Evolutionary conservation across 1,139 yeast genomes (phyloP).

Genomic region (Yamadazyma mexicana): DNA sequence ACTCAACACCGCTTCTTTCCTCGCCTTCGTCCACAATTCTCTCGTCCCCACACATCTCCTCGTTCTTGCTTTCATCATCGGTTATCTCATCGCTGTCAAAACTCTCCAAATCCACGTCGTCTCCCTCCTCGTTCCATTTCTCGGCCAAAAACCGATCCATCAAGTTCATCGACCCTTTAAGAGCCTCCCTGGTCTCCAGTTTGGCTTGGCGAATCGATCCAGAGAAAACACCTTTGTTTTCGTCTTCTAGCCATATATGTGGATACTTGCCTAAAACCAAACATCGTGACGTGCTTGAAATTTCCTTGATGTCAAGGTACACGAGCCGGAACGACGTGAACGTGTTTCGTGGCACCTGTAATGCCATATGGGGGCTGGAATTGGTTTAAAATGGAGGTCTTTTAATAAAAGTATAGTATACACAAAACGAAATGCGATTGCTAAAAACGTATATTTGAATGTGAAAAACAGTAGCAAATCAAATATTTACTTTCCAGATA

Average conservation of each 20-base stretch:
- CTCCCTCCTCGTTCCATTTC: not conserved
- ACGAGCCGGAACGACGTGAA: constrained; percentile 66
- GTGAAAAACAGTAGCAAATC: not conserved
- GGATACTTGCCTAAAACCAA: constrained; percentile 69
- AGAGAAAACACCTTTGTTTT: constrained; percentile 13
- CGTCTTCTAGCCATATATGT: constrained; percentile 51
- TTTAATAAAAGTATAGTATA: not conserved
- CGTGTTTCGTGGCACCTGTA: constrained; percentile 27
- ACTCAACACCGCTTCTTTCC: no score
- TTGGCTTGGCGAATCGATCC: constrained; percentile 12
- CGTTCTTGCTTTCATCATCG: not conserved
- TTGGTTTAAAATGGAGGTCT: not conserved
- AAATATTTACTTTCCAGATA: not conserved
- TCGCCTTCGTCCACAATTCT: no score
- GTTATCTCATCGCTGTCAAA: not conserved
- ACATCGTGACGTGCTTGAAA: constrained; percentile 51
- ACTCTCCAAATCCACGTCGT: not conserved
- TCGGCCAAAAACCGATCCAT: not conserved
- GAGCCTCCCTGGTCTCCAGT: constrained; percentile 7
- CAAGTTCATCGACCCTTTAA: constrained; percentile 9
- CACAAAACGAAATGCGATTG: not conserved
- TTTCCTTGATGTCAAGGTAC: constrained; percentile 50
- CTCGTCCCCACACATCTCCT: no score
- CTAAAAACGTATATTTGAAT: not conserved
- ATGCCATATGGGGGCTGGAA: not conserved